Evolutionary conservation across 345 rosid genomes (phyloP), one percentile per base, ranked within the genome.

Genomic region (Corchorus capsularis): DNA sequence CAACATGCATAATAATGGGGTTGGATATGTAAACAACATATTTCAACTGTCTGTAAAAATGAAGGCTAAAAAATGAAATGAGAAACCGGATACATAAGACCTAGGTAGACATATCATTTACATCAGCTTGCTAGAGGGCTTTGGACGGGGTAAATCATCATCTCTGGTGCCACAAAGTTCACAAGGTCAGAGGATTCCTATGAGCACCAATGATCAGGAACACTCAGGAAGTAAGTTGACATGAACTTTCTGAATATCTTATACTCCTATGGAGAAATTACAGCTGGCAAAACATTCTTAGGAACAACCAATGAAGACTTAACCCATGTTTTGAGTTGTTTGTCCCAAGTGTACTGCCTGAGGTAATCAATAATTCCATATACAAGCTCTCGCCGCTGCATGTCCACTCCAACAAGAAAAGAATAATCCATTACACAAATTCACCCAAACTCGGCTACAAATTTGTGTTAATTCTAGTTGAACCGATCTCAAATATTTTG

Each of bases 351-450:
- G 79, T 92, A 96, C 86, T 96, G 98, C 78, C 99, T 87, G 8
- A 96, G 94, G 63, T 92, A 96, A 82, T 96, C 99, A 4, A 96
- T 96, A 32, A 96, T 96, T 77, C 99, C 99, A 77, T 98, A 94
- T 39, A 92, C 98, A 72, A 94, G 97, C 84, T 89, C 94, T 27
- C 49, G 87, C 50, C 78, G 77, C 82, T 89, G 82, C 7, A 76
- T 77, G 60, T 96, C 99, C 43, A 96, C 97, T 71, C 95, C 98
- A 74, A 94, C 95, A 69, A 96, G 92, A 65, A 94, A 78, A 13
- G 98, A 96, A 82, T 96, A 96, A 81, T 96, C 99, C 98, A 96
- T 96, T 73, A 96, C 99, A 68, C n/a, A n/a, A n/a, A n/a, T n/a
- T n/a, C n/a, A n/a, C n/a, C n/a, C n/a, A n/a, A n/a, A n/a, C n/a